phyloP scores from a whole-genome alignment of 2,329 filamentous ascomycete genomes.

The Cordyceps farinosa region DNA sequence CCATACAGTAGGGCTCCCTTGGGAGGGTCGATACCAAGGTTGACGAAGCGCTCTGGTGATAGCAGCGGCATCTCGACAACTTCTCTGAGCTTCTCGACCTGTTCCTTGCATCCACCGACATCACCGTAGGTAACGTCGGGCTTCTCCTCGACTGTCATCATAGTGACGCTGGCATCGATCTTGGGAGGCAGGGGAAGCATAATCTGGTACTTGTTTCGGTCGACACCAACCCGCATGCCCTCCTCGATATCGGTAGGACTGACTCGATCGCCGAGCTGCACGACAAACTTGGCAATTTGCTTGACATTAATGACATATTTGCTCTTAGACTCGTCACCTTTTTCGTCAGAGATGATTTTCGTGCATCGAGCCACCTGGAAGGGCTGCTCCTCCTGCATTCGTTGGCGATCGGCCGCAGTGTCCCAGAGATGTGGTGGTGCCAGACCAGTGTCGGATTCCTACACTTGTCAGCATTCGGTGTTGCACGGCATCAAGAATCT shows the following conservation, averaged over 20 bases:
- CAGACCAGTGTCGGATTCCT: slow-evolving; percentile 98
- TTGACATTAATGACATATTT: slow-evolving; percentile 99
- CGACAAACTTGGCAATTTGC: slow-evolving; percentile 99
- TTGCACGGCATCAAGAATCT: slow-evolving; percentile 16
- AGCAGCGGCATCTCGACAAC: slow-evolving; percentile 98
- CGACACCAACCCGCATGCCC: slow-evolving; percentile 97
- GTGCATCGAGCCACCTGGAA: slow-evolving; percentile 97
- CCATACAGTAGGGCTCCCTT: slow-evolving; percentile 97
- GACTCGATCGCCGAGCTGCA: slow-evolving; percentile 93
- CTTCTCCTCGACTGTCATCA: slow-evolving; percentile 99
- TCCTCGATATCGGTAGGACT: slow-evolving; percentile 99
- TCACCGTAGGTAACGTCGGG: slow-evolving; percentile 98
- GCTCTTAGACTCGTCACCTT: slow-evolving; percentile 89
- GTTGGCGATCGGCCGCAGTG: slow-evolving; percentile 93
- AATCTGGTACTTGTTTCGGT: slow-evolving; percentile 99
- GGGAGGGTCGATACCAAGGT: slow-evolving; percentile 96
- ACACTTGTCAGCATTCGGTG: slow-evolving; percentile 21
- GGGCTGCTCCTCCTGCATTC: slow-evolving; percentile 97
- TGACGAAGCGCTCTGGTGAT: slow-evolving; percentile 95
- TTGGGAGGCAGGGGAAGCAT: slow-evolving; percentile 93
- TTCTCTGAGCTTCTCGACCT: slow-evolving; percentile 97
- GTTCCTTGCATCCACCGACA: slow-evolving; percentile 98
- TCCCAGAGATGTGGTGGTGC: slow-evolving; percentile 99
- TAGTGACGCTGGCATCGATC: slow-evolving; percentile 97
- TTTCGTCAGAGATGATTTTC: slow-evolving; percentile 97